Evolutionary conservation across 208 protist species (phyloP), one percentile per base, ranked within the genome.

Genomic region (Crithidia brevicula): DNA sequence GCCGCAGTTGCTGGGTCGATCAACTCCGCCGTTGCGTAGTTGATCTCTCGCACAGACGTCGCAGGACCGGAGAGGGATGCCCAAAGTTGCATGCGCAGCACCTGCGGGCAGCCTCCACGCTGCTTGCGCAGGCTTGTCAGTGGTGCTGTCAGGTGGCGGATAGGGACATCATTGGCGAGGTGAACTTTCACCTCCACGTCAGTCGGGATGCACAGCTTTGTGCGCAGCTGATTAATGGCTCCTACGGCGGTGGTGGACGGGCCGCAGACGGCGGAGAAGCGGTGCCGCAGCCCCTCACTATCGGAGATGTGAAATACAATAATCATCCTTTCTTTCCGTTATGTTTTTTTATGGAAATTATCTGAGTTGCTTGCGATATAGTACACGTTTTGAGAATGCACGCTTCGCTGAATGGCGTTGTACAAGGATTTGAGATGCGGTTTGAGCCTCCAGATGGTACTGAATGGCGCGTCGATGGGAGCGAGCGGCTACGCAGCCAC

Each of bases 51-150:
- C 13, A 85, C 13, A 4, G 60, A 51, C 13, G 64, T 33, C 18
- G 53, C 56, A 0, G 74, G 45, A 13, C 80, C 80, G 18, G 40
- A 65, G 23, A 85, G 53, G 11, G 31, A 25, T 0, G 63, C 80
- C 67, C 52, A 79, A 11, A 85, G 75, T 10, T 57, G 51, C 33
- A 85, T 49, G 16, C 71, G 67, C 43, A 82, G 36, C 25, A 77
- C 74, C 57, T 79, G 66, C 33, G 67, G 47, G 20, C 56, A 56
- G 13, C 80, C 75, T 3, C 71, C 65, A 20, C 75, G 80, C 43
- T 82, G 80, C 63, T 85, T 85, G 4, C 75, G 74, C 20, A 85
- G 75, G 23, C 67, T 77, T 2, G 80, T 79, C 58, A 85, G 64
- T 0, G 80, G 80, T 13, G 73, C 70, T 3, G 75, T 82, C 0